Evolutionary conservation across 192 early-diverging fungal species (phyloP).

Genomic region (Coemansia asiatica): DNA sequence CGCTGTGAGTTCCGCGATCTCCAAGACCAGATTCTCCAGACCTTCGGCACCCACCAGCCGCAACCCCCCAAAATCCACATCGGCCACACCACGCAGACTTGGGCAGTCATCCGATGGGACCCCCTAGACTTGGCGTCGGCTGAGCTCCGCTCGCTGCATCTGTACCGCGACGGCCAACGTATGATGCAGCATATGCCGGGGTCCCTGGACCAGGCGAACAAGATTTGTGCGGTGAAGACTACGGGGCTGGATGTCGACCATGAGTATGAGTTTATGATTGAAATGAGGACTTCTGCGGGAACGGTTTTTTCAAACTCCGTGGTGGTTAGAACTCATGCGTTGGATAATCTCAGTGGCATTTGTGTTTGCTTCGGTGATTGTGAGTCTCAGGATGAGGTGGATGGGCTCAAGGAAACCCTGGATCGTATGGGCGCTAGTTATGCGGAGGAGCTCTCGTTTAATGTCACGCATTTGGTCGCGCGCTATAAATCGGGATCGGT

Average conservation of each 20-base stretch:
- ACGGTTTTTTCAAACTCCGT: conserved; percentile 75
- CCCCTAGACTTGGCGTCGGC: conserved; percentile 80
- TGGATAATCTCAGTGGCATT: conserved; percentile 98
- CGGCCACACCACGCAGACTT: conserved; percentile 81
- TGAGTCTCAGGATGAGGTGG: conserved; percentile 71
- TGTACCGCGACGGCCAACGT: conserved; percentile 87
- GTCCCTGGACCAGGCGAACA: conserved; percentile 34
- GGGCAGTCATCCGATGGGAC: conserved; percentile 89
- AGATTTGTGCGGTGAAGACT: conserved; percentile 62
- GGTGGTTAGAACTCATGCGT: conserved; percentile 77
- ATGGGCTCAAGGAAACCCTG: conserved; percentile 72
- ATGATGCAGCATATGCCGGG: conserved; percentile 62
- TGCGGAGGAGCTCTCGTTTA: conserved; percentile 78
- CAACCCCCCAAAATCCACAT: conserved; percentile 75
- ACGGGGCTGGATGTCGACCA: conserved; percentile 89
- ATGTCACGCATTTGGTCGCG: conserved; percentile 92
- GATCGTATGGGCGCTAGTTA: conserved; percentile 84
- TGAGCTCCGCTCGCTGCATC: conserved; percentile 80
- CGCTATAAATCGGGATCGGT: conserved; percentile 79
- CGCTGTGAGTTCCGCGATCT: conserved; percentile 80
- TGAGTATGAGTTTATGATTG: conserved; percentile 87
- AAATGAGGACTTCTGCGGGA: conserved; percentile 91
- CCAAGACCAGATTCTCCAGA: conserved; percentile 80
- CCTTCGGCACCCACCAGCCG: conserved; percentile 78
- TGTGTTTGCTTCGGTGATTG: conserved; percentile 93